Base-by-base conservation (phyloP, 306 rosid genomes). In the Hippophae tibetana region DNA sequence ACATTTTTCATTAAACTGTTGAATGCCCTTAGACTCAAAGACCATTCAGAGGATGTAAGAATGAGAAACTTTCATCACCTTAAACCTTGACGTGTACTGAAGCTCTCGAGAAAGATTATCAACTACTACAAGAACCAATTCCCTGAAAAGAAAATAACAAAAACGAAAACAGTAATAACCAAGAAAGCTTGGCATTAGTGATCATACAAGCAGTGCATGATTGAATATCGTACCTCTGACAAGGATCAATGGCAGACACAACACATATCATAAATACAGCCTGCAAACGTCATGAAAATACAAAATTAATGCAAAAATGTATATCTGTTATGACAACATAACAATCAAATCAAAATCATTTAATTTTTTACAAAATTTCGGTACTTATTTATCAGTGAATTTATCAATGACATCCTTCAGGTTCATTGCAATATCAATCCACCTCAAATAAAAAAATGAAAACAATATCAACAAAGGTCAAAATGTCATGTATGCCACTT, bases 261-360 rank as follows among this genome's bases (percentile, higher is more conserved):
- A 78, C 97, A 63, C 95, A 82, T 57, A 90, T 79, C 95, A 83
- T 79, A 78, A 90, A 90, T 66, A 90, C 85, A 76, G 88, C 90
- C 97, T 90, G 95, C 78, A 75, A 12, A 52, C 54, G 46, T 38
- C 52, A 71, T 55, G 58, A 57, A 61, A 49, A 69, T 55, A 49
- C 52, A 25, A 72, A 18, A 57, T 60, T 58, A 69, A 60, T 52
- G 63, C 52, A 53, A 62, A 47, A 51, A 47, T 53, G 42, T 46
- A 56, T 31, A 61, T 25, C 43, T 43, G 66, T 40, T 46, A 46
- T 14, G n/a, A 25, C 51, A 69, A 55, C 68, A 42, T 40, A 47
- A 3, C 52, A 0, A 8, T 7, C n/a, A 11, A 47, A 7, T 8
- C 6, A 48, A 23, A 49, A 14, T 27, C n/a, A 65, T 6, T 18